Base-by-base conservation (phyloP, 2,329 filamentous ascomycete genomes). In the Nannizziopsis arthrosporioides region DNA sequence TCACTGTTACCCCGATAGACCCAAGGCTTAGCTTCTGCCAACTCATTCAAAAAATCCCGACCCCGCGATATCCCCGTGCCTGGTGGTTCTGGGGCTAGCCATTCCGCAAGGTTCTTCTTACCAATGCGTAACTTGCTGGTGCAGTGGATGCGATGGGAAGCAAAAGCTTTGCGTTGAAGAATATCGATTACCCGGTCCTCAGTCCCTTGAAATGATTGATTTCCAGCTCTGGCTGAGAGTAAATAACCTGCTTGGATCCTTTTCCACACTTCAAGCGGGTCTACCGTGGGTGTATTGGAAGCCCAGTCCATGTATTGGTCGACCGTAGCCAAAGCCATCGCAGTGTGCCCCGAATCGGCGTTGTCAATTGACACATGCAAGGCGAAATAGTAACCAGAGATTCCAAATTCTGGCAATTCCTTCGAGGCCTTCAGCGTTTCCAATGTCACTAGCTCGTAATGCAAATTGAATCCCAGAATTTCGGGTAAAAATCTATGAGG, bases 301-400 rank as follows among this genome's bases (percentile, higher is more conserved):
- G 59, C 43, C 10, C 66, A 61, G 30, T 62, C 54, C 17, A 75
- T 58, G 50, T 72, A 73, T 14, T 62, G 53, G 7, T 49, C 54
- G 8, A 67, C 67, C 12, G 63, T 61, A 17, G 63, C 54, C 48
- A 64, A 57, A 1, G 71, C 70, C 65, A 75, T 74, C 2, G 69
- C 69, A 10, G 68, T 62, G 55, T 75, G 73, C 0, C 73, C 72
- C 0, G 66, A 69, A 50, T 73, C 60, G 3, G 63, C 60, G 53
- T 75, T 75, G 53, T 75, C 73, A 43, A 76, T 75, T 0, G 68
- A 64, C 36, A 75, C 61, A 56, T 75, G 73, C 3, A 76, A 59
- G n/a, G 67, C 55, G 54, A 74, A 76, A 54, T 74, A 75, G 36
- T 70, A 69, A 0, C 66, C 56, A 47, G 72, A 60, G 7, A 75